Base-by-base conservation (phyloP, 345 rosid genomes). In the Brassica juncea region DNA sequence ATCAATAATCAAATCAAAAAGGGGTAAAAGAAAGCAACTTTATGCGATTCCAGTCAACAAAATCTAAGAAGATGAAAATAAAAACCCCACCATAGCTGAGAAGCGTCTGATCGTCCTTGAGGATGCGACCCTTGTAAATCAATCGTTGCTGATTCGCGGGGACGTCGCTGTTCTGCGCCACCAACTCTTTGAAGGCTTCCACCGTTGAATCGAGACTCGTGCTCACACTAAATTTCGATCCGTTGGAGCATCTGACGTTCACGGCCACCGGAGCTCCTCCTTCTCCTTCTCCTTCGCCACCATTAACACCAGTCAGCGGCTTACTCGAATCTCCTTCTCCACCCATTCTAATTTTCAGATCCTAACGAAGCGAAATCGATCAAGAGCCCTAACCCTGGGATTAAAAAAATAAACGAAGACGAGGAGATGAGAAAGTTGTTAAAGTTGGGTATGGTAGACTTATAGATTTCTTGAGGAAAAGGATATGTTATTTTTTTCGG, bases 111-210 rank as follows among this genome's bases (percentile, higher is more conserved):
- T 87, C 94, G 69, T 91, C 97, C 77, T 91, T 91, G 73, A 91
- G 83, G 74, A 91, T 90, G 74, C 97, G 97, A 8, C 97, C 94
- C 72, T 90, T 91, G 73, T 90, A 91, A 85, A 91, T 91, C 89
- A 91, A 73, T 3, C 92, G 88, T 82, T 90, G 97, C 77, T 89
- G 94, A 70, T 90, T 85, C 19, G 92, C 90, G 6, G 92, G 92
- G 10, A 87, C 82, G 11, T 88, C 94, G 76, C 91, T 85, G 71
- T 72, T 86, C 83, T 77, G 85, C 14, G 93, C 89, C 77, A 89
- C 78, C 52, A 88, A 47, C 30, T 70, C 80, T 73, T 91, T 91
- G 83, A 91, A 88, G 4, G 76, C 75, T 76, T 66, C 92, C n/a
- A 91, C 89, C 19, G 88, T 82, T 8, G 91, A 87, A 27, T 86